Base-by-base conservation (phyloP, 2,329 filamentous ascomycete genomes). In the Neocucurbitaria cava region DNA sequence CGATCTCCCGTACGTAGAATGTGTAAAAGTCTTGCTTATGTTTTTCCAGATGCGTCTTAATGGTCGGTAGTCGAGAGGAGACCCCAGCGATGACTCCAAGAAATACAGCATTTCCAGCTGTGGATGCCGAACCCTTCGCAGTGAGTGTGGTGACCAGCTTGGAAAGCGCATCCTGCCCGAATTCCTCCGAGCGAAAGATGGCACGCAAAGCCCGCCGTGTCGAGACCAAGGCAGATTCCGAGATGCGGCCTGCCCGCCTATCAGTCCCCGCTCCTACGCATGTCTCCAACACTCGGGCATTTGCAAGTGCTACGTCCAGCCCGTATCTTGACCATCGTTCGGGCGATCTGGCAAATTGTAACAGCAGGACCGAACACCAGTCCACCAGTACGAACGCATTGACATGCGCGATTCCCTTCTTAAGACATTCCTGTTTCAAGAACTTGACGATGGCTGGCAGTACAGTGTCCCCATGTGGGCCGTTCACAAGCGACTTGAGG, bases 31-130 rank as follows among this genome's bases (percentile, higher is more conserved):
- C 83, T 39, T 85, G 78, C 78, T 93, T 96, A 54, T 85, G 81
- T 40, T 79, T 77, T 52, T 87, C 83, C 44, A 98, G 73, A 26
- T 87, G 75, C 5, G 84, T 77, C 67, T 87, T 89, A 44, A 87
- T 82, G 56, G 83, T 77, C 3, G 84, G 78, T 49, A 93, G 84
- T 49, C 93, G 88, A 36, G 89, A 86, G 70, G 89, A 92, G 8
- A 97, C 93, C 5, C 93, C 94, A 40, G 92, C 91, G 61, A 99
- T 85, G 45, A 96, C 86, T 17, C 95, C 95, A 1, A 99, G 83
- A 56, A 96, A 84, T 9, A 90, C 80, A 11, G 91, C 86, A 79
- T 96, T 89, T 66, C 84, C 90, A 49, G 88, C 83, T 3, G 83
- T 83, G 1, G 89, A 80, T 40, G 87, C 81, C 1, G 84, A 61